A percentile compares a stretch with the other conserved stretches of the same genome.
Conservation (phyloP, 345 rosid species). For the Brassica cretica region DNA sequence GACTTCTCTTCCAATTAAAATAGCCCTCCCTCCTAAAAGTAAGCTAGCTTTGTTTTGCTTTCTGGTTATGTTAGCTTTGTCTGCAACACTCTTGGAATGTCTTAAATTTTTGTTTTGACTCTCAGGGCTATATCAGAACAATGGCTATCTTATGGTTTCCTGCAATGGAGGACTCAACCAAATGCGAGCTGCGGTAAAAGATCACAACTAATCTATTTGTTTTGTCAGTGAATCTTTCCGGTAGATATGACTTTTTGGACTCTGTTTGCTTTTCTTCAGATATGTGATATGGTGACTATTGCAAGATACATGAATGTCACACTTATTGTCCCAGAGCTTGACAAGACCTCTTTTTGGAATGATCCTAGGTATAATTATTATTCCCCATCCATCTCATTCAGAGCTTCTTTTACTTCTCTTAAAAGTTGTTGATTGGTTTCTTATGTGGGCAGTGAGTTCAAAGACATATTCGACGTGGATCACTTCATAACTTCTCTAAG, state of each 20-base stretch:
- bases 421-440: slow-evolving; percentile 17
- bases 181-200: slow-evolving; percentile 83
- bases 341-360: slow-evolving; percentile 87
- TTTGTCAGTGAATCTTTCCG: not conserved
- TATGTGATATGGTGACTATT: slow-evolving; percentile 88
- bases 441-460: slow-evolving; percentile 61
- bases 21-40: slow-evolving; percentile 79
- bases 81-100: not conserved
- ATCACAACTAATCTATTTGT: not conserved
- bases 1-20: slow-evolving; percentile 48
- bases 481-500: slow-evolving; percentile 77
- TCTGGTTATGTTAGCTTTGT: not conserved
- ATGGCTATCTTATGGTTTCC: slow-evolving; percentile 92
- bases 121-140: slow-evolving; percentile 89
- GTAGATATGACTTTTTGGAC: not conserved
- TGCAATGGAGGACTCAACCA: slow-evolving; percentile 95
- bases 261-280: slow-evolving; percentile 44
- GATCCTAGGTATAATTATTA: slow-evolving; percentile 65
- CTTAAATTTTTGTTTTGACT: not conserved
- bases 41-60: slow-evolving; percentile 27
- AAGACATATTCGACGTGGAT: slow-evolving; percentile 84
- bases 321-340: slow-evolving; percentile 85
- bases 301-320: slow-evolving; percentile 85
- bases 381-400: not conserved
- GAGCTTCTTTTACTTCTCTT: slow-evolving; percentile 12